Evolutionary conservation across 768 basidiomycete species (phyloP), one percentile per base, ranked within the genome.

Genomic region (Lactarius trivialis): DNA sequence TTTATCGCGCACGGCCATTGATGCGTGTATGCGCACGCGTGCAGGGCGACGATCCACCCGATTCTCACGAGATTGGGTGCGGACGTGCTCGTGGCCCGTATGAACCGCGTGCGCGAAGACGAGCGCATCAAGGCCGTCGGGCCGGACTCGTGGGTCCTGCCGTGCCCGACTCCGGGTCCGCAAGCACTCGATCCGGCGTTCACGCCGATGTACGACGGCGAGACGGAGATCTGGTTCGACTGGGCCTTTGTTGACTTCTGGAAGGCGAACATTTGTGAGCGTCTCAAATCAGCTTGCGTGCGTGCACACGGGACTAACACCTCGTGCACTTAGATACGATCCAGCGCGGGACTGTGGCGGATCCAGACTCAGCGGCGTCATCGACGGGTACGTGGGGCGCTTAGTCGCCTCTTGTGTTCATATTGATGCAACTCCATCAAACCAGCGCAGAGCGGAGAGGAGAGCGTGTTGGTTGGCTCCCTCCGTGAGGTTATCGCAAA

Each of bases 211-310:
- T 68, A 68, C 37, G 70, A 74, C 56, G 84, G 84, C 64, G 88
- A 91, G 69, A 90, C 85, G 30, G 93, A 94, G 74, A 80, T 97
- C 41, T 98, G 97, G 97, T 91, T 98, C 70, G 95, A 98, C 73
- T 98, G 95, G 93, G 83, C 88, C 0, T 98, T 98, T 74, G 85
- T 97, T 7, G 97, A 99, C 73, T 99, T 98, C 73, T 95, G 93
- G 89, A 98, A 98, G 76, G 94, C 92, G 51, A 95, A 96, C 70
- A 97, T 94, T 70, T 92, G 96, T 96, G 68, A 28, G 50, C 50
- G 36, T 51, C 54, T 7, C 21, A 15, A 14, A 24, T 56, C 51
- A 61, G 26, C 11, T 65, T 55, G 7, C 48, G 7, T 5, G 17
- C 30, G 54, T 32, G 12, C 30, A 17, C 59, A 52, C 49, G 4